Evolutionary conservation across 495 filamentous ascomycete species (phyloP).

Genomic region (Tuber microsphaerosporum): DNA sequence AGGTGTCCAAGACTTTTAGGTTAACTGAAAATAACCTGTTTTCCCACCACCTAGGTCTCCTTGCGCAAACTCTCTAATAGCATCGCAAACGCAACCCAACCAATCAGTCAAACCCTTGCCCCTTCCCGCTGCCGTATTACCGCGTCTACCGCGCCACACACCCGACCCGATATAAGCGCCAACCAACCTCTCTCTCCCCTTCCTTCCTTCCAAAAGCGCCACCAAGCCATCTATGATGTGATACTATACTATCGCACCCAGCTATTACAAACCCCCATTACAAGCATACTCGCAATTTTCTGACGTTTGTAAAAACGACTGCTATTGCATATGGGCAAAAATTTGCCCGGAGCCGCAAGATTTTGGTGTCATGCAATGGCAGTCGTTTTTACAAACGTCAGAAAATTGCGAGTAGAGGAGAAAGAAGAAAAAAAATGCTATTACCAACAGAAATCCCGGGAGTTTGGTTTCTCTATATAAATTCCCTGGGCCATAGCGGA

Average conservation of each 20-base stretch:
- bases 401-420: too few relatives aligned
- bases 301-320: too few relatives aligned
- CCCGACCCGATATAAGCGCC: neutral
- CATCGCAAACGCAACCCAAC: neutral
- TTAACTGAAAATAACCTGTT: too few relatives aligned
- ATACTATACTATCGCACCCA: neutral
- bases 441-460: neutral
- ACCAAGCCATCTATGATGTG: neutral
- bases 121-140: neutral
- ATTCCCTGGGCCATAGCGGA: neutral
- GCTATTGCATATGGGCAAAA: too few relatives aligned
- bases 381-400: too few relatives aligned
- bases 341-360: too few relatives aligned
- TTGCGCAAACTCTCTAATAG: too few relatives aligned
- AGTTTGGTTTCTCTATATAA: neutral
- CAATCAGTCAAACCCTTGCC: neutral
- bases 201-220: neutral
- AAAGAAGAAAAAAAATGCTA: neutral
- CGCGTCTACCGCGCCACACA: neutral
- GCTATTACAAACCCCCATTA: neutral
- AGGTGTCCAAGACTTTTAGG: too few relatives aligned
- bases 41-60: too few relatives aligned
- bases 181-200: neutral
- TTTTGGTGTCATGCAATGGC: too few relatives aligned
- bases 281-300: too few relatives aligned